phyloP scores from a whole-genome alignment of 2,329 filamentous ascomycete genomes.

The Epichloe glyceriae region DNA sequence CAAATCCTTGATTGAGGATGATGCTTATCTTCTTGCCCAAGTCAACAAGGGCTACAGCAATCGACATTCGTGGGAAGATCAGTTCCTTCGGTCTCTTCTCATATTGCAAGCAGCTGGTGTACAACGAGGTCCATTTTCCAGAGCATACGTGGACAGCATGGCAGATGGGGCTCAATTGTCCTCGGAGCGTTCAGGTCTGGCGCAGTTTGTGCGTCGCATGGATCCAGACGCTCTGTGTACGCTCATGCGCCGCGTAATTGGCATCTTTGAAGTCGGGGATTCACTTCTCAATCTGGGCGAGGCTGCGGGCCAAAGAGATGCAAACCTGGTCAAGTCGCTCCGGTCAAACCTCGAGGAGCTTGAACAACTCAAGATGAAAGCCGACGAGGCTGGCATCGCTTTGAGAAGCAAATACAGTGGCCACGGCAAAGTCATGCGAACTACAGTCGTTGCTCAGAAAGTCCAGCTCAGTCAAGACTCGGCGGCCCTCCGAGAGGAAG shows the following conservation, averaged over 20 bases:
- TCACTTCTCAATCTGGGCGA: slow-evolving; percentile 20
- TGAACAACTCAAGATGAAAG: slow-evolving; percentile 29
- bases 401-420: slow-evolving; percentile 66
- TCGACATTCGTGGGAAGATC: slow-evolving; percentile 25
- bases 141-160: slow-evolving; percentile 49
- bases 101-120: slow-evolving; percentile 28
- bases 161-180: slow-evolving; percentile 39
- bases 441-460: slow-evolving; percentile 69
- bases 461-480: slow-evolving; percentile 68
- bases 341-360: slow-evolving; percentile 32
- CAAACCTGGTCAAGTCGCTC: slow-evolving; percentile 22
- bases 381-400: slow-evolving; percentile 30
- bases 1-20: slow-evolving; percentile 42
- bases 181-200: slow-evolving; percentile 35
- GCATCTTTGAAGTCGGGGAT: slow-evolving; percentile 24
- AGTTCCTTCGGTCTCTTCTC: slow-evolving; percentile 36
- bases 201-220: slow-evolving; percentile 47
- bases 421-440: slow-evolving; percentile 56
- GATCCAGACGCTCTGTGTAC: slow-evolving; percentile 18
- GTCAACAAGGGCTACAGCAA: slow-evolving; percentile 20
- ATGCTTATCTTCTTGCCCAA: slow-evolving; percentile 38
- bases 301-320: slow-evolving; percentile 19
- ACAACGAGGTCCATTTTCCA: slow-evolving; percentile 30
- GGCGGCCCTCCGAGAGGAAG: slow-evolving; percentile 54
- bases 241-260: slow-evolving; percentile 15